phyloP scores from a whole-genome alignment of 441 rosid species.

The Aquilaria agallochum region DNA sequence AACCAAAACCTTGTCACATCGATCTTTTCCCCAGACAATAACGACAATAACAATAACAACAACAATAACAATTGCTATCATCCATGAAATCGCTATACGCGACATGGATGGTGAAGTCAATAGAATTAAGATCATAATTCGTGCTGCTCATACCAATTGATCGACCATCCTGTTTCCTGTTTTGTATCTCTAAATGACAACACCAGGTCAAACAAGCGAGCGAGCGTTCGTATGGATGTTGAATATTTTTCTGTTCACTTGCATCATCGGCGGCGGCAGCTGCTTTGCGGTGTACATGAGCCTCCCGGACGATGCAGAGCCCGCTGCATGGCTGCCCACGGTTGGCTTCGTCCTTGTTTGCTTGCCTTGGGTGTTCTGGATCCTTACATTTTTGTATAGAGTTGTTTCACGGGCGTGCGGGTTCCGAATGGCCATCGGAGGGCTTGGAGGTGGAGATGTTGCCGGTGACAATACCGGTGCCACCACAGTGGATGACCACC shows the following conservation, averaged over 20 bases:
- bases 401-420: conserved; percentile 54
- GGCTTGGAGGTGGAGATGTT: conserved; percentile 21
- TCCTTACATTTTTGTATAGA: conserved; percentile 50
- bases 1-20: not conserved
- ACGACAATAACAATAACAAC: not conserved
- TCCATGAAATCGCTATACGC: conserved; percentile 11
- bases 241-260: conserved; percentile 32
- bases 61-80: conserved; percentile 5
- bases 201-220: conserved; percentile 45
- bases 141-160: no score
- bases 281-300: conserved; percentile 39
- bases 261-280: conserved; percentile 39
- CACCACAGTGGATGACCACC: not conserved
- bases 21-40: not conserved
- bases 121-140: not conserved
- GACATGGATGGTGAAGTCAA: conserved; percentile 31
- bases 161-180: conserved; percentile 4
- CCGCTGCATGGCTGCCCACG: conserved; percentile 41
- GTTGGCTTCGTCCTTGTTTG: conserved; percentile 62
- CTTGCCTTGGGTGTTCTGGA: conserved; percentile 87
- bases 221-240: conserved; percentile 41
- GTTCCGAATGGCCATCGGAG: conserved; percentile 52
- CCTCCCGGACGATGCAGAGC: conserved; percentile 33
- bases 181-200: conserved; percentile 45
- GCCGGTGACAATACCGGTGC: not conserved